A percentile compares a stretch with the other conserved stretches of the same genome.
Conservation (phyloP, 805 yeast species). For the Teunomyces barrocoloradensis region DNA sequence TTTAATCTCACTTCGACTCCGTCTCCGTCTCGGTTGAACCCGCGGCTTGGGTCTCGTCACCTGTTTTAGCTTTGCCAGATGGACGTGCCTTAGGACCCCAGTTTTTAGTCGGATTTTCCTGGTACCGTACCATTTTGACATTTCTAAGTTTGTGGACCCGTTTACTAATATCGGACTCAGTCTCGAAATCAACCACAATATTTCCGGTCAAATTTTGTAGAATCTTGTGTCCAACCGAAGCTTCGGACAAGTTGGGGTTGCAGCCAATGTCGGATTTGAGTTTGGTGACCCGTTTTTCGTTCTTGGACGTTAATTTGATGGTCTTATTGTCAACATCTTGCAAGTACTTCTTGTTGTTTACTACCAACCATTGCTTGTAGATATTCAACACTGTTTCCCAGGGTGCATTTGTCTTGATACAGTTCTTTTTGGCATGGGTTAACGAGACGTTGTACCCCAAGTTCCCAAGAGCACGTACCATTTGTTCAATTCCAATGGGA, state of each 20-base stretch:
- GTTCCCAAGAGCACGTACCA: conserved; percentile 80
- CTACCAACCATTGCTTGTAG: conserved; percentile 56
- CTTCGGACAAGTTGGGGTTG: conserved; percentile 39
- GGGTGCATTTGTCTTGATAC: conserved; percentile 88
- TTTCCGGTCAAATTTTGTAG: conserved; percentile 38
- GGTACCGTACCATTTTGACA: conserved; percentile 81
- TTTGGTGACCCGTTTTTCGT: conserved; percentile 16
- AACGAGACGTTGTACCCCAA: conserved; percentile 79
- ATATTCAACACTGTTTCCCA: conserved; percentile 76
- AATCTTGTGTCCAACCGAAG: conserved; percentile 54
- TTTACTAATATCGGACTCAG: conserved; percentile 54
- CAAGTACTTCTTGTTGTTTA: conserved; percentile 28
- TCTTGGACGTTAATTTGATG: conserved; percentile 10
- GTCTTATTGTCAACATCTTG: conserved; percentile 15
- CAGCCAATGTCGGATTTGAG: conserved; percentile 31
- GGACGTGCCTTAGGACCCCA: conserved; percentile 98
- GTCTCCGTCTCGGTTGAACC: not conserved
- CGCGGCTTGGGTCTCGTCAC: not conserved
- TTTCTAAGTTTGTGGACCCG: conserved; percentile 61
- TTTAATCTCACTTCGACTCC: not conserved
- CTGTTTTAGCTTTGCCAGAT: conserved; percentile 7
- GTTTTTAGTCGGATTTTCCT: conserved; percentile 86
- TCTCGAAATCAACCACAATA: conserved; percentile 47
- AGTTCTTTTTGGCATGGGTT: conserved; percentile 85
- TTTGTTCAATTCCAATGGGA: conserved; percentile 72